Conservation (phyloP, 1,284 basidiomycete genomes). For the Boletellus dicymbophilus region DNA sequence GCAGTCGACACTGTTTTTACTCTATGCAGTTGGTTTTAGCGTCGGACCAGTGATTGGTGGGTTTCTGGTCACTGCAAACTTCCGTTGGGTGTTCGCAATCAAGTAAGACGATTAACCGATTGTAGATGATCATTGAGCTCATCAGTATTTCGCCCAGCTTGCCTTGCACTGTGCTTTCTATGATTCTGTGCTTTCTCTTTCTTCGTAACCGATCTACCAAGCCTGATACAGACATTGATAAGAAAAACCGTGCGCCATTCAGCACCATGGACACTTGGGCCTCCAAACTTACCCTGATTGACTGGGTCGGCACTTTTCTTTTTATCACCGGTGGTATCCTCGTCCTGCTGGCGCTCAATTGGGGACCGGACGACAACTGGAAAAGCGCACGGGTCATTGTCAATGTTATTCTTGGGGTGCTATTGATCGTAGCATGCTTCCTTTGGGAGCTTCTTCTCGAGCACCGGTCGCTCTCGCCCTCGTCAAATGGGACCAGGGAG, state of each 20-base stretch:
- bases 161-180: conserved; percentile 34
- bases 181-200: conserved; percentile 43
- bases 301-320: conserved; percentile 47
- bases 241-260: neutral
- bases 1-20: conserved; percentile 40
- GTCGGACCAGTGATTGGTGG: conserved; percentile 51
- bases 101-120: conserved; percentile 42
- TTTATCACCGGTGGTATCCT: conserved; percentile 41
- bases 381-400: conserved; percentile 36
- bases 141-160: conserved; percentile 11
- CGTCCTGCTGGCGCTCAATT: conserved; percentile 40
- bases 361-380: conserved; percentile 40
- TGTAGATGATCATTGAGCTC: neutral
- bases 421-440: conserved; percentile 39
- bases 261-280: conserved; percentile 21
- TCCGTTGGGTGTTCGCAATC: conserved; percentile 57
- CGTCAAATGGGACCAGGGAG: neutral
- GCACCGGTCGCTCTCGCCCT: conserved; percentile 12
- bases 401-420: conserved; percentile 38
- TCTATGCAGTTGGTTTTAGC: conserved; percentile 46
- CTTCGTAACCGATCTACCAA: conserved; percentile 34
- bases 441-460: conserved; percentile 45
- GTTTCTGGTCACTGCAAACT: conserved; percentile 39
- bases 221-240: conserved; percentile 24
- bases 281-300: conserved; percentile 40